These are phyloP conservation scores for Penicillium capsulatum DNA, from an alignment of 2,329 filamentous ascomycete genomes.

Conservation along the genomic window DNA sequence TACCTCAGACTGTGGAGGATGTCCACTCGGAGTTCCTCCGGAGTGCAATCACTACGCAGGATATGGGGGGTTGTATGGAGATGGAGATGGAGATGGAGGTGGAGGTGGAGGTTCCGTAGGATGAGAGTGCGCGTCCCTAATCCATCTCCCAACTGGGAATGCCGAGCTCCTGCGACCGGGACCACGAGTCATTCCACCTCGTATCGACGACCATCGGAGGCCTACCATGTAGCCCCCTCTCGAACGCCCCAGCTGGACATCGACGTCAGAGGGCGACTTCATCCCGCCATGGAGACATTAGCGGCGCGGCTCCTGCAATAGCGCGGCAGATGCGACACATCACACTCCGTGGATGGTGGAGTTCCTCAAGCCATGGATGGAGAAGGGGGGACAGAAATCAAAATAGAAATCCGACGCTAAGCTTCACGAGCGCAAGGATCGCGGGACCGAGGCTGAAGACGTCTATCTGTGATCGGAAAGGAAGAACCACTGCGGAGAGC, in stretches of 20 bases:
- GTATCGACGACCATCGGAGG: slow-evolving; percentile 9
- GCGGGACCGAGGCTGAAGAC: slow-evolving; percentile 19
- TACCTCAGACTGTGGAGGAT: neutral
- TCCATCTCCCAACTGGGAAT: too few relatives aligned
- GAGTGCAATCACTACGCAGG: slow-evolving; percentile 1
- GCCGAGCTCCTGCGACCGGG: too few relatives aligned
- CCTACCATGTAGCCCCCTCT: too few relatives aligned
- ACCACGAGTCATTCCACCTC: slow-evolving; percentile 6
- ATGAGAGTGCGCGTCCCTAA: too few relatives aligned
- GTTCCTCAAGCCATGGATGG: neutral
- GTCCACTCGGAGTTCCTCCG: neutral
- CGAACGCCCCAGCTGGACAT: slow-evolving; percentile 15
- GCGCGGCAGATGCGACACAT: slow-evolving; percentile 25
- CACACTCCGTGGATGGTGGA: slow-evolving; percentile 14
- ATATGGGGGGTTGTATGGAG: too few relatives aligned
- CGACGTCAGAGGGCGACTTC: slow-evolving; percentile 34
- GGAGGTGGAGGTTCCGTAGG: too few relatives aligned
- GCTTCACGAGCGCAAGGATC: slow-evolving; percentile 19
- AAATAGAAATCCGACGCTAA: slow-evolving; percentile 7
- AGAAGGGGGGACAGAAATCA: too few relatives aligned
- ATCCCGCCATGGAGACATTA: slow-evolving; percentile 20
- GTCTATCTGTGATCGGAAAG: neutral
- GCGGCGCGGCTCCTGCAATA: slow-evolving; percentile 26
- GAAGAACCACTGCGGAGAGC: too few relatives aligned
- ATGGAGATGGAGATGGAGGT: too few relatives aligned